These are phyloP conservation scores for Clathrus columnatus DNA, from an alignment of 768 basidiomycete genomes.

Conservation along the genomic window DNA sequence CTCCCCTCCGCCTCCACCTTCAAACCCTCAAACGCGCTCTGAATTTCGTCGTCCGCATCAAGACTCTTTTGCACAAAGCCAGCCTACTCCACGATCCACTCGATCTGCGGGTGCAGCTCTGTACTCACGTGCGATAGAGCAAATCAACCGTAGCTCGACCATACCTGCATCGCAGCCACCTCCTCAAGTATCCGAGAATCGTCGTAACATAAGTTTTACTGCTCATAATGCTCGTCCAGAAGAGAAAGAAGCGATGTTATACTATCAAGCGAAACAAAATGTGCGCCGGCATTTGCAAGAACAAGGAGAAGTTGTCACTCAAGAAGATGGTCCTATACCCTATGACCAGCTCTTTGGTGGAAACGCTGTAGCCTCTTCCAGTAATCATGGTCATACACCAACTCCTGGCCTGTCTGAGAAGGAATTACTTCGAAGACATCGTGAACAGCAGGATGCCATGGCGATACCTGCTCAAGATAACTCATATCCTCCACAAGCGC, in stretches of 20 bases:
- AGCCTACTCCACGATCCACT: slow-evolving; percentile 3
- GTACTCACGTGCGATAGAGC: slow-evolving; percentile 38
- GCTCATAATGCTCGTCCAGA: slow-evolving; percentile 25
- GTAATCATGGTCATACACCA: slow-evolving; percentile 16
- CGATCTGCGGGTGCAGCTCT: slow-evolving; percentile 35
- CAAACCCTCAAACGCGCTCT: not conserved
- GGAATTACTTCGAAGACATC: slow-evolving; percentile 53
- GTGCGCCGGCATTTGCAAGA: slow-evolving; percentile 45
- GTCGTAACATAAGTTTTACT: slow-evolving; percentile 14
- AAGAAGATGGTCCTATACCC: slow-evolving; percentile 37
- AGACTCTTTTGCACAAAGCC: not conserved
- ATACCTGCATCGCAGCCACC: not conserved
- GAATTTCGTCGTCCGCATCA: not conserved
- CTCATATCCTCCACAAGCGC: slow-evolving; percentile 16
- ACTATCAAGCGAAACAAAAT: slow-evolving; percentile 63
- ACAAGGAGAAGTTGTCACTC: slow-evolving; percentile 11
- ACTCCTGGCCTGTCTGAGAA: slow-evolving; percentile 43
- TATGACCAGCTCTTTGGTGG: slow-evolving; percentile 56
- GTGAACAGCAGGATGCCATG: slow-evolving; percentile 59
- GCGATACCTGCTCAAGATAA: slow-evolving; percentile 21
- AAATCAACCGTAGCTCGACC: slow-evolving; percentile 21
- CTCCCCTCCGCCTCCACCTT: not conserved
- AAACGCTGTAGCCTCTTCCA: slow-evolving; percentile 20
- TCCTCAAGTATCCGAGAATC: slow-evolving; percentile 8
- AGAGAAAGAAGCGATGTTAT: slow-evolving; percentile 68